Base-by-base conservation (phyloP, 1,139 yeast species). In the Taphrina pruni region DNA sequence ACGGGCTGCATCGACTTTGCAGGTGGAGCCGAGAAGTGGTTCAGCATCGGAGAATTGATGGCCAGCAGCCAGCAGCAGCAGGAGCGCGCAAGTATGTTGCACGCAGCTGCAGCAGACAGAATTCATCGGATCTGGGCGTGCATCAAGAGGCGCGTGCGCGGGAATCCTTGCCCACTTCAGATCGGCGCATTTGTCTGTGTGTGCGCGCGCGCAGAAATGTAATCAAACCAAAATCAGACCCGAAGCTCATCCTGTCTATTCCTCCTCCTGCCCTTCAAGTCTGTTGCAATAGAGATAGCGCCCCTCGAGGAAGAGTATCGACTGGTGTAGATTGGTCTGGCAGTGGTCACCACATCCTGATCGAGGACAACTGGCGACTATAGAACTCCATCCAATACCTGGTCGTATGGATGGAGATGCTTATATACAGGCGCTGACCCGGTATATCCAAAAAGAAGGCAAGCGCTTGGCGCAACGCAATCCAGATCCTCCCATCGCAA, bases 331-430 rank as follows among this genome's bases (percentile, higher is more conserved):
- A 0, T 14, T 39, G 14, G 43, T 39, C 43, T 14, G 43, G 43
- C 32, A 39, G 14, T 39, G 1, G 43, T 14, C 43, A 11, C 14
- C 43, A 6, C 7, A 2, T 14, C 3, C 11, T 39, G 14, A 14
- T 39, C 43, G 1, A 39, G 43, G 11, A 14, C 41, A 11, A 39
- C 43, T 1, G 9, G 48, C 48, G 48, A 45, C n/a, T 17, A 3
- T 17, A 45, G 20, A 12, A 45, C 48, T 45, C 48, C 48, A 45
- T 45, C 48, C 48, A 45, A 6, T n/a, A n/a, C 48, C 54, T 50
- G 11, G 60, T 6, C 51, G 35, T 26, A 64, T 64, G 67, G 61
- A 64, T 55, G 67, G 67, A 39, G 67, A 64, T 48, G 60, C 60
- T 21, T 64, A 64, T 32, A 50, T 64, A 36, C 67, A 57, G 48